These are phyloP conservation scores for Sclerotinia spermophila DNA, from an alignment of 2,329 filamentous ascomycete species.

Conservation along the genomic window DNA sequence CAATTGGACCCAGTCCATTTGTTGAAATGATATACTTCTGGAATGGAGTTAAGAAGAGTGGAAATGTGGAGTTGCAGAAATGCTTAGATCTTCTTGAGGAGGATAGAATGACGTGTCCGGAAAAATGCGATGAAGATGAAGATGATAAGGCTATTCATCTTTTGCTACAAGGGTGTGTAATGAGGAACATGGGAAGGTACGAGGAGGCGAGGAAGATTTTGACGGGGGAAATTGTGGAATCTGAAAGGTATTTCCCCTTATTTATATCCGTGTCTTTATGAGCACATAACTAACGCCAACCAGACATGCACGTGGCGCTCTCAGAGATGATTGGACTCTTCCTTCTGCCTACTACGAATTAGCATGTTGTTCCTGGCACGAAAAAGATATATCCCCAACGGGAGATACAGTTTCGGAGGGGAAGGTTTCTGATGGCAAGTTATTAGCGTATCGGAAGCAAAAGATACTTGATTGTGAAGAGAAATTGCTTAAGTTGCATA, in stretches of 20 bases:
- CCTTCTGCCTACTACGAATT: conserved; percentile 84
- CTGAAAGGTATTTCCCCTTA: conserved; percentile 54
- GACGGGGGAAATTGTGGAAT: conserved; percentile 56
- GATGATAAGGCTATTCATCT: conserved; percentile 63
- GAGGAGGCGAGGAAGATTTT: conserved; percentile 64
- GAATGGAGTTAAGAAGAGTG: conserved; percentile 85
- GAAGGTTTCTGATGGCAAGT: conserved; percentile 58
- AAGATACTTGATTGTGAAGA: conserved; percentile 59
- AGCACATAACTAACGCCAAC: conserved; percentile 20
- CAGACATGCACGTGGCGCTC: conserved; percentile 51
- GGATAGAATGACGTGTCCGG: conserved; percentile 50
- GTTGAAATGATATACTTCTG: conserved; percentile 94
- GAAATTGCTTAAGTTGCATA: conserved; percentile 63
- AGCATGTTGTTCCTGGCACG: conserved; percentile 75
- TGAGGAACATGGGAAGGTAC: conserved; percentile 59
- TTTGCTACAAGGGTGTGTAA: conserved; percentile 62
- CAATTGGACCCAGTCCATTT: conserved; percentile 73
- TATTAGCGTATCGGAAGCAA: conserved; percentile 53
- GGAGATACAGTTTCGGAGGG: conserved; percentile 44
- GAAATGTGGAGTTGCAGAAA: conserved; percentile 56
- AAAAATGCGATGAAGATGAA: conserved; percentile 49
- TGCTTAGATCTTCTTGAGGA: conserved; percentile 63
- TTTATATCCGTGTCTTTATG: background rate
- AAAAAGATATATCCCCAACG: conserved; percentile 42
- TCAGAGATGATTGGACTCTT: conserved; percentile 65